These are phyloP conservation scores for Onygena corvina DNA, from an alignment of 2,329 filamentous ascomycete genomes.

Conservation along the genomic window DNA sequence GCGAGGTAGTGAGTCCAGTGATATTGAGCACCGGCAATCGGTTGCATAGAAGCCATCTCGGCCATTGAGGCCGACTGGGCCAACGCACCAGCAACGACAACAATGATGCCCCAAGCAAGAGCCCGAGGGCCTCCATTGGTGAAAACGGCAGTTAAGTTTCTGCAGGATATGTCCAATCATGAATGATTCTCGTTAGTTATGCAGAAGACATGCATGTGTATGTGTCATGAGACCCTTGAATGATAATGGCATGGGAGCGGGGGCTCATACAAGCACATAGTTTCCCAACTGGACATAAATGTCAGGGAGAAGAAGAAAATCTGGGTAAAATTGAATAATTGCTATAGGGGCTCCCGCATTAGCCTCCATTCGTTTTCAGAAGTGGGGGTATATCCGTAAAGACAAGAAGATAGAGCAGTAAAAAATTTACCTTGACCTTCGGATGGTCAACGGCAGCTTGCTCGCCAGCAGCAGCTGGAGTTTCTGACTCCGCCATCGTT, in stretches of 20 bases:
- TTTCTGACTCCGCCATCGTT: neutral
- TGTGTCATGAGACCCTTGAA: neutral
- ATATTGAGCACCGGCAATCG: conserved; percentile 34
- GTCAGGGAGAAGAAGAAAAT: conserved; percentile 22
- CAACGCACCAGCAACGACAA: conserved; percentile 23
- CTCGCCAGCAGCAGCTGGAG: neutral
- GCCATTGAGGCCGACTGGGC: conserved; percentile 27
- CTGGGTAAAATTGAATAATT: conserved; percentile 21
- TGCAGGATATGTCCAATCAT: conserved; percentile 2
- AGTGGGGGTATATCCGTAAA: neutral
- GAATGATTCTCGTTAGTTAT: conserved; percentile 4
- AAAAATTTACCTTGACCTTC: conserved; percentile 13
- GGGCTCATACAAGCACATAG: conserved; percentile 18
- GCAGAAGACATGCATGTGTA: neutral
- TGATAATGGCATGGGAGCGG: neutral
- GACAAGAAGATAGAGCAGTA: neutral
- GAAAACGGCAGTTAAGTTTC: conserved; percentile 27
- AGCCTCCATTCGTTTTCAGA: neutral
- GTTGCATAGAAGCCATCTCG: conserved; percentile 32
- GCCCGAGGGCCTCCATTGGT: conserved; percentile 26
- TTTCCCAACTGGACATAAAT: conserved; percentile 22
- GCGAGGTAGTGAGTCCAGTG: conserved; percentile 32
- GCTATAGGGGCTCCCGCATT: conserved; percentile 13
- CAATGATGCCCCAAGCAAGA: conserved; percentile 24
- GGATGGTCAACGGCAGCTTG: conserved; percentile 8